Base-by-base conservation (phyloP, 371 early-diverging fungal species). In the Choanephora cucurbitarum region DNA sequence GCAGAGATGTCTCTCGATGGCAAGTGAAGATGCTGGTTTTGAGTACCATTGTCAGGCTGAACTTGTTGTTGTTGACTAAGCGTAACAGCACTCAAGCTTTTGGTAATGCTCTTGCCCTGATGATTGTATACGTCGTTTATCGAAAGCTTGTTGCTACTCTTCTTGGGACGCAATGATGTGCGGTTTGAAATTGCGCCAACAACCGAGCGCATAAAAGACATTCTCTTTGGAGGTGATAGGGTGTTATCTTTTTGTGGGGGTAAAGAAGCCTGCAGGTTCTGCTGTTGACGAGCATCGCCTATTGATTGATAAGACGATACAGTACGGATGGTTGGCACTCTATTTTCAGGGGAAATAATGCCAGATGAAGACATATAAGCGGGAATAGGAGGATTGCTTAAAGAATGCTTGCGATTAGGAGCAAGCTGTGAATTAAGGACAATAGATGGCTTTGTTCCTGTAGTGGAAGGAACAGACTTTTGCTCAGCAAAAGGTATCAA, bases 191-290 rank as follows among this genome's bases (percentile, higher is more conserved):
- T 41, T n/a, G 47, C 47, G 15, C 52, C 28, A 13, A 59, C 40
- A 0, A 59, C 53, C 15, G 59, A 59, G 18, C 59, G 52, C 59
- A 59, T 59, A 24, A 59, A 59, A 2, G 59, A 59, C 15, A 37
- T 23, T 23, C 52, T 59, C 18, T 57, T 55, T 11, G 47, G 13
- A 31, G 52, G 42, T 17, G 42, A 9, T 9, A n/a, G 3, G 3
- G 18, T 1, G 5, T 17, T 9, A 15, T 42, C 19, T 8, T 42
- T 42, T 3, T 14, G 18, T 22, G 39, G 6, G 14, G 49, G 39
- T 5, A 49, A 14, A 14, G 49, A 23, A 34, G 14, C 39, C 19
- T 49, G 34, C 19, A 31, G 31, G 8, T 40, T 4, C 2, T 40
- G 40, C 13, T 40, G 40, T 40, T 48, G 31, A 24, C 6, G 54